A percentile compares a stretch with the other conserved stretches of the same genome.
These are phyloP conservation scores for Monilinia vaccinii-corymbosi DNA, from an alignment of 2,329 filamentous ascomycete genomes.

Conservation along the genomic window DNA sequence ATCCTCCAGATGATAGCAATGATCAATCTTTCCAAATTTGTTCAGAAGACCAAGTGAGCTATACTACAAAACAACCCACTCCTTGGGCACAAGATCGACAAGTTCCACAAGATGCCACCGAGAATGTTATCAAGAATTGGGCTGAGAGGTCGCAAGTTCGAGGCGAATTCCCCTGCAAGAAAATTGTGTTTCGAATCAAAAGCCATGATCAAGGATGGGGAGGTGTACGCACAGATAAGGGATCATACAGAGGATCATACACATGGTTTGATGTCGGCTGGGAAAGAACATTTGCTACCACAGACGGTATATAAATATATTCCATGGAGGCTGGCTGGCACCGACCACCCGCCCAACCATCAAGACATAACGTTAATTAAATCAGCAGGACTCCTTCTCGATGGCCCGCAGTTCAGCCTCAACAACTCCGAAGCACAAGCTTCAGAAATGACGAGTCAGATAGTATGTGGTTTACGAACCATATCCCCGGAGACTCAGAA, in stretches of 20 bases:
- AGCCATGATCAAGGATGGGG: conserved; percentile 53
- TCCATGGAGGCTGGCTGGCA: neutral
- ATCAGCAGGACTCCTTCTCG: neutral
- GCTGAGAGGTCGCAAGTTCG: conserved; percentile 11
- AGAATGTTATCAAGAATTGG: conserved; percentile 19
- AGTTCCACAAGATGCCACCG: conserved; percentile 13
- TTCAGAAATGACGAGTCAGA: neutral
- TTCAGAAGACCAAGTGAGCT: neutral
- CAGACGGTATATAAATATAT: conserved; percentile 14
- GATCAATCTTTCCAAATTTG: conserved; percentile 6
- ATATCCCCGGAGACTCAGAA: conserved; percentile 27
- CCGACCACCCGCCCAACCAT: neutral
- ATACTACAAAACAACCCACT: conserved; percentile 9
- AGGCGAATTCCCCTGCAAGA: conserved; percentile 42
- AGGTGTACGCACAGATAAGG: conserved; percentile 25
- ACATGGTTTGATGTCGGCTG: conserved; percentile 58
- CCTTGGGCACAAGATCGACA: conserved; percentile 13
- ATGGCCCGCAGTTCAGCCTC: conserved; percentile 5
- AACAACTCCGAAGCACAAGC: neutral
- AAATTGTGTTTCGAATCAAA: conserved; percentile 49
- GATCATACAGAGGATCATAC: conserved; percentile 41
- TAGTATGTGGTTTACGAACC: conserved; percentile 32
- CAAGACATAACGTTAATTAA: neutral
- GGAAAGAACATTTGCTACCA: conserved; percentile 41
- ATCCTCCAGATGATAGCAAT: conserved; percentile 3